Evolutionary conservation across 2,329 filamentous ascomycete genomes (phyloP).

Genomic region (Myotisia sp.): DNA sequence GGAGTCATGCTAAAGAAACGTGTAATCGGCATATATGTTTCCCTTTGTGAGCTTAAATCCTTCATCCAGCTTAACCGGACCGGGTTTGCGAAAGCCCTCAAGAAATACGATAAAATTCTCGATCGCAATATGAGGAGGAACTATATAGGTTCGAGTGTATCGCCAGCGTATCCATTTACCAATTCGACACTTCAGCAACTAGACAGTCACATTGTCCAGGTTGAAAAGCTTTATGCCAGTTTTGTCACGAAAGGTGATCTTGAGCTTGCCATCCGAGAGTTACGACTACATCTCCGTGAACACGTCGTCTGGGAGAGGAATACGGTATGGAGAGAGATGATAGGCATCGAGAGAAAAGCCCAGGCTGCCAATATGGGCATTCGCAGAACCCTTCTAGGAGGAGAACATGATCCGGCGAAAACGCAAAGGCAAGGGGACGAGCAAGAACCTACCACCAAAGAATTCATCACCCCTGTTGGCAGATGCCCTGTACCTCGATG

Average conservation of each 20-base stretch:
- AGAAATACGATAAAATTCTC: constrained; percentile 96
- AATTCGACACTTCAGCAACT: constrained; percentile 55
- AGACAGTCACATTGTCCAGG: constrained; percentile 54
- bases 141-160: constrained; percentile 63
- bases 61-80: constrained; percentile 94
- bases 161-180: constrained; percentile 68
- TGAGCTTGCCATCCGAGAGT: constrained; percentile 61
- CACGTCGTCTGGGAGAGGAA: constrained; percentile 99
- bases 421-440: constrained; percentile 76
- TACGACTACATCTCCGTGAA: constrained; percentile 80
- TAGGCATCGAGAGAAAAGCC: constrained; percentile 87
- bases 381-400: constrained; percentile 61
- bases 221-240: constrained; percentile 68
- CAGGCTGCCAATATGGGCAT: constrained; percentile 85
- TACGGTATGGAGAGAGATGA: constrained; percentile 97
- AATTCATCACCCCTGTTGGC: constrained; percentile 66
- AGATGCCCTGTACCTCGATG: constrained; percentile 62
- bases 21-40: constrained; percentile 73
- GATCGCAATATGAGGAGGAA: constrained; percentile 62
- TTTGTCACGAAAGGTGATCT: constrained; percentile 72
- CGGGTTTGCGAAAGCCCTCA: constrained; percentile 88
- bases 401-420: constrained; percentile 51
- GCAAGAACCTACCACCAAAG: constrained; percentile 48
- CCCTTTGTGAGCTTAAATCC: constrained; percentile 86
- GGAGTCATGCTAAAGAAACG: constrained; percentile 87